phyloP scores from a whole-genome alignment of 106 monocot species.

The Ottelia alismoides region DNA sequence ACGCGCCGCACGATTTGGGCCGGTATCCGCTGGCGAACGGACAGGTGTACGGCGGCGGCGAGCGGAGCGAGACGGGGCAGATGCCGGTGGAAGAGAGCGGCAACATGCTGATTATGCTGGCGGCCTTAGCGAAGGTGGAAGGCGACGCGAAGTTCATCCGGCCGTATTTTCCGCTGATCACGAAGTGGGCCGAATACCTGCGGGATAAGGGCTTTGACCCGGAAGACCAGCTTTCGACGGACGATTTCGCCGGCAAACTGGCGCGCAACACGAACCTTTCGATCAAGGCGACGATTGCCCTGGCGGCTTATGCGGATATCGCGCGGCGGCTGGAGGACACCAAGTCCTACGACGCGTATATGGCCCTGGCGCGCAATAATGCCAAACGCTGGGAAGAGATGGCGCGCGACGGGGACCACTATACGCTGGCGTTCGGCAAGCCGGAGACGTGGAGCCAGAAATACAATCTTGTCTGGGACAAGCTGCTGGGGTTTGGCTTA shows the following conservation, averaged over 20 bases:
- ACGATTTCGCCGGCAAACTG: background rate
- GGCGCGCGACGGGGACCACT: background rate
- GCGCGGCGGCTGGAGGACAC: background rate
- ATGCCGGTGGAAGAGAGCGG: background rate
- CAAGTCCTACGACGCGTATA: background rate
- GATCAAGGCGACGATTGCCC: background rate
- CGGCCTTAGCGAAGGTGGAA: background rate
- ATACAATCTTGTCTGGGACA: background rate
- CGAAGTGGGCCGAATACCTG: background rate
- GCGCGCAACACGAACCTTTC: background rate
- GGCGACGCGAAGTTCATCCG: background rate
- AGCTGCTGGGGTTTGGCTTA: background rate
- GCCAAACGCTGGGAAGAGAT: background rate
- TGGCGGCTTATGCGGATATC: background rate
- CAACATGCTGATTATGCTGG: background rate
- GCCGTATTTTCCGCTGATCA: background rate
- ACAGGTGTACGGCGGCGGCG: too few relatives aligned
- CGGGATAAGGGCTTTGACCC: background rate
- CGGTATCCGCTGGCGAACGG: background rate
- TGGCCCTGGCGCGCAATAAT: background rate
- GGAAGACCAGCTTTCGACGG: background rate
- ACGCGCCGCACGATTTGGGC: background rate
- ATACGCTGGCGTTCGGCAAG: background rate
- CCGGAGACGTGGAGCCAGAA: background rate
- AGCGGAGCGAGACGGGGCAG: background rate